phyloP scores from a whole-genome alignment of 371 early-diverging fungal genomes.

The Cokeromyces recurvatus region DNA sequence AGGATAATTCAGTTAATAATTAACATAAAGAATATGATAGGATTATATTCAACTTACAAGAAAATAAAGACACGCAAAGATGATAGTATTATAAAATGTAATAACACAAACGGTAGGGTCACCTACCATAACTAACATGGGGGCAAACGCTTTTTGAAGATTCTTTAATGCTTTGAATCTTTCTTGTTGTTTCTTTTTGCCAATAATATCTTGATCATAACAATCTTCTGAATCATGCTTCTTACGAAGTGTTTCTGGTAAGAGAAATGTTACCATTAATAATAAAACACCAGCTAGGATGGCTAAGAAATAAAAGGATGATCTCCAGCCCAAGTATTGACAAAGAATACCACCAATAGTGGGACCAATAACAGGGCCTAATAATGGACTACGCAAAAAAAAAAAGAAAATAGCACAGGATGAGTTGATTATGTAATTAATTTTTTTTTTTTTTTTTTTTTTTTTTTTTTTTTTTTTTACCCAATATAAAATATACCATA shows the following conservation, averaged over 20 bases:
- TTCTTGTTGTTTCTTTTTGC: too few species aligned
- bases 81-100: slow-evolving; percentile 23
- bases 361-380: slow-evolving; percentile 48
- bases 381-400: slow-evolving; percentile 23
- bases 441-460: too few species aligned
- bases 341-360: slow-evolving; percentile 52
- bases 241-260: slow-evolving; percentile 27
- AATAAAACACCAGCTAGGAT: slow-evolving; percentile 8
- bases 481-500: slow-evolving; percentile 24
- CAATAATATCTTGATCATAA: not conserved
- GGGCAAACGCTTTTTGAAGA: slow-evolving; percentile 1
- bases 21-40: not conserved
- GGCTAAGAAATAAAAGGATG: slow-evolving; percentile 36
- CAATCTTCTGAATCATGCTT: not conserved
- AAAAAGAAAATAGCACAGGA: too few species aligned
- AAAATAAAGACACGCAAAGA: slow-evolving; percentile 26
- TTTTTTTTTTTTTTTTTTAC: too few species aligned
- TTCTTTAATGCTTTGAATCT: slow-evolving; percentile 4
- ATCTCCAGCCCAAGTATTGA: slow-evolving; percentile 58
- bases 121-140: slow-evolving; percentile 18
- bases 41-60: slow-evolving; percentile 10
- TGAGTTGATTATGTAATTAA: too few species aligned
- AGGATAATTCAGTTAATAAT: too few species aligned
- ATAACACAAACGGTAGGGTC: slow-evolving; percentile 25
- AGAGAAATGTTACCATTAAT: slow-evolving; percentile 11